Conservation (phyloP, 352 stramenopile genomes). For the Elongisporangium anandrum region DNA sequence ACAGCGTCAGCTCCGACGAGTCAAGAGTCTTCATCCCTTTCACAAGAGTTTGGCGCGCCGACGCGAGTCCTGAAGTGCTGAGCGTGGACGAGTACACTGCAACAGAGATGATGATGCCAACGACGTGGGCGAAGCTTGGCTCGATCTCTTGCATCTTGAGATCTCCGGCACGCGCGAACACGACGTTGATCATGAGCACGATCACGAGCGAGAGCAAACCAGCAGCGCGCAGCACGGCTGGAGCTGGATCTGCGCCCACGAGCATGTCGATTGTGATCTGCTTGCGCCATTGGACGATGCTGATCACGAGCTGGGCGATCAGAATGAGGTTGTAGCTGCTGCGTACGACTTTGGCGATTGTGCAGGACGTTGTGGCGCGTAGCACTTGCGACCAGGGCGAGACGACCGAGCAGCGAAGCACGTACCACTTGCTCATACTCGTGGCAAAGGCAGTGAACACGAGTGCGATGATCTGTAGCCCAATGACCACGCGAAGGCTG, state of each 20-base stretch:
- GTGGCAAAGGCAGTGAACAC: slow-evolving; percentile 28
- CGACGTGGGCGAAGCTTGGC: slow-evolving; percentile 27
- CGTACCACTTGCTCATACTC: slow-evolving; percentile 23
- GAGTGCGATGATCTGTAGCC: slow-evolving; percentile 24
- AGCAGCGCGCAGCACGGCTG: slow-evolving; percentile 22
- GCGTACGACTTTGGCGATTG: slow-evolving; percentile 30
- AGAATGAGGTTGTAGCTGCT: slow-evolving; percentile 38
- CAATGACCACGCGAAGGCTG: slow-evolving; percentile 25
- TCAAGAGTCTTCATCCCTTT: slow-evolving; percentile 14
- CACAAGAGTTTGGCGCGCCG: slow-evolving; percentile 12
- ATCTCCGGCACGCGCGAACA: slow-evolving; percentile 28
- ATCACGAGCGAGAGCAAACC: slow-evolving; percentile 25
- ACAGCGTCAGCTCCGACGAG: slow-evolving; percentile 18
- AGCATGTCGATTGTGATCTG: slow-evolving; percentile 34
- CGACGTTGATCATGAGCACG: slow-evolving; percentile 25
- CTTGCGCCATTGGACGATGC: slow-evolving; percentile 26
- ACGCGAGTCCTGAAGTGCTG: slow-evolving; percentile 3
- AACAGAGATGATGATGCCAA: slow-evolving; percentile 17
- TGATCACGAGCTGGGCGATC: slow-evolving; percentile 24
- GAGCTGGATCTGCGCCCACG: slow-evolving; percentile 21
- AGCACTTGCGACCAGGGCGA: slow-evolving; percentile 19
- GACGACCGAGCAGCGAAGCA: slow-evolving; percentile 10
- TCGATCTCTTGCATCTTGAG: slow-evolving; percentile 36
- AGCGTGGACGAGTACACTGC: slow-evolving; percentile 15
- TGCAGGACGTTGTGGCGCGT: slow-evolving; percentile 26